phyloP scores from a whole-genome alignment of 352 stramenopile species.

The Globisporangium apiculatum region DNA sequence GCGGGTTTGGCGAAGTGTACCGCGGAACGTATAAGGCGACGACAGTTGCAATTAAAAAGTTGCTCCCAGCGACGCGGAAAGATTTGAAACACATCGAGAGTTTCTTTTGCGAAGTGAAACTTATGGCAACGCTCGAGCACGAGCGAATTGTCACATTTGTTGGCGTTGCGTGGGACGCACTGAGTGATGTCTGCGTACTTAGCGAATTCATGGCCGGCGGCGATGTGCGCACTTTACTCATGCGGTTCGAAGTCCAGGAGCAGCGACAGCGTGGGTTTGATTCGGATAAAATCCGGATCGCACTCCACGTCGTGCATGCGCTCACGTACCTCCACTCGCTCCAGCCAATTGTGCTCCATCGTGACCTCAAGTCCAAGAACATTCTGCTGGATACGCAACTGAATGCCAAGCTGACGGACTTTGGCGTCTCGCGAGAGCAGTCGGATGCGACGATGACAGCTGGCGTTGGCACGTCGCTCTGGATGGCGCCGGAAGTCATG shows the following conservation, averaged over 20 bases:
- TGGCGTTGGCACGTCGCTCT: conserved; percentile 39
- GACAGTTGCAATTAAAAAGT: conserved; percentile 18
- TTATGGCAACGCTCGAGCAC: conserved; percentile 35
- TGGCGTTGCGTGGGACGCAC: conserved; percentile 33
- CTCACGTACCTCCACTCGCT: conserved; percentile 50
- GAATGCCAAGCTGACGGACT: conserved; percentile 54
- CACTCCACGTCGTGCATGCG: conserved; percentile 30
- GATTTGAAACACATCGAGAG: conserved; percentile 24
- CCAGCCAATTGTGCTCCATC: conserved; percentile 25
- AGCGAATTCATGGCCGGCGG: conserved; percentile 38
- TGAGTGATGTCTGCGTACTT: conserved; percentile 30
- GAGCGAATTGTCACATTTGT: conserved; percentile 32
- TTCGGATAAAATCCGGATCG: conserved; percentile 44
- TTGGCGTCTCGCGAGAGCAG: conserved; percentile 36
- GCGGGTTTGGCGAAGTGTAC: conserved; percentile 30
- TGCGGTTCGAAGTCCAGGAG: conserved; percentile 27
- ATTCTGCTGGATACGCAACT: conserved; percentile 27
- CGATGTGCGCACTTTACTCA: conserved; percentile 31
- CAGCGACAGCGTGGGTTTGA: conserved; percentile 29
- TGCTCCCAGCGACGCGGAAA: conserved; percentile 15
- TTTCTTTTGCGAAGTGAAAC: conserved; percentile 34
- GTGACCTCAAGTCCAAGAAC: conserved; percentile 37
- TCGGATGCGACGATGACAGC: conserved; percentile 36
- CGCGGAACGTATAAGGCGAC: conserved; percentile 19
- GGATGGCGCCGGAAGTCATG: conserved; percentile 54